Conservation (phyloP, 148 eudicot species). For the Polygonum aviculare region DNA sequence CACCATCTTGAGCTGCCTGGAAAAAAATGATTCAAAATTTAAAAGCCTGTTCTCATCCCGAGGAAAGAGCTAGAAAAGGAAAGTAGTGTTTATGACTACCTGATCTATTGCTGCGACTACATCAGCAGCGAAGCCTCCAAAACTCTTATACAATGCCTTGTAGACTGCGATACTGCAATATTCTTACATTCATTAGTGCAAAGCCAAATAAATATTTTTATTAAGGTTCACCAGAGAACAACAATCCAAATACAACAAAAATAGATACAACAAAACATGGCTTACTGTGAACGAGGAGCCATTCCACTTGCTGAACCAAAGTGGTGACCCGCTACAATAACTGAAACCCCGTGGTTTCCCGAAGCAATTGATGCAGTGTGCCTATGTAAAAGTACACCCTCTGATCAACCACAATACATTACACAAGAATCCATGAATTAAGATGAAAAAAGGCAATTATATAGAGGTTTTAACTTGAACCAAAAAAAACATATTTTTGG, state of each 20-base stretch:
- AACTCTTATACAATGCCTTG: constrained; percentile 96
- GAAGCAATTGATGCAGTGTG: constrained; percentile 97
- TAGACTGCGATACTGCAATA: constrained; percentile 83
- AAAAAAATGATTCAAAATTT: not conserved
- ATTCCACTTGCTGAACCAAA: constrained; percentile 99
- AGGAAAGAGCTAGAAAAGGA: not conserved
- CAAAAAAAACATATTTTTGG: too few species aligned
- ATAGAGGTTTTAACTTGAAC: too few species aligned
- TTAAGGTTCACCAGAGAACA: not conserved
- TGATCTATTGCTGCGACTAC: constrained; percentile 99
- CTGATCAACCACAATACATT: not conserved
- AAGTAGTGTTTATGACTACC: constrained; percentile 30
- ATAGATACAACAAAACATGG: not conserved
- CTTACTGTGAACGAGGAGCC: constrained; percentile 99
- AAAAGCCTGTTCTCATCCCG: not conserved
- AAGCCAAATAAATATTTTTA: not conserved
- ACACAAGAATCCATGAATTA: not conserved
- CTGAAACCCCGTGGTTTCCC: constrained; percentile 93
- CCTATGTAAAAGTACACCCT: constrained; percentile 28
- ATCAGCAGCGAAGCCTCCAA: constrained; percentile 99
- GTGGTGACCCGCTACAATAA: constrained; percentile 76
- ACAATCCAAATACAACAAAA: not conserved
- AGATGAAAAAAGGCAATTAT: not conserved
- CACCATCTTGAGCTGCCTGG: constrained; percentile 99
- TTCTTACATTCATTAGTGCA: not conserved